Base-by-base conservation (phyloP, 768 basidiomycete species). In the Heimioporus sp. region DNA sequence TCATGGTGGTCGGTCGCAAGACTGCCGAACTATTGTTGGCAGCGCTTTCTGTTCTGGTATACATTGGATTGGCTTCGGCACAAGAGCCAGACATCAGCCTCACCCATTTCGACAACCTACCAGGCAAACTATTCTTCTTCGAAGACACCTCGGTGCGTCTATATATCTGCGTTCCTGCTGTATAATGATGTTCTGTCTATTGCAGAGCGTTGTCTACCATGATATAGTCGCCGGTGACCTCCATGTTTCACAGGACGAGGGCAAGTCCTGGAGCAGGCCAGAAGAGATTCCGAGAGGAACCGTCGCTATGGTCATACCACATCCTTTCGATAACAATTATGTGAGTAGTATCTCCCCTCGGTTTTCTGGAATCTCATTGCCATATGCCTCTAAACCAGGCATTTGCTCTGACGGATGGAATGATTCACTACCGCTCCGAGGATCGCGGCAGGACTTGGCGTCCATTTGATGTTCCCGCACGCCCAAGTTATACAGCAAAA, bases 401-500 rank as follows among this genome's bases (percentile, higher is more conserved):
- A 0, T 98, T 97, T 66, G 85, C 89, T 34, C 73, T 99, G 52
- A 90, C 92, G 4, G 74, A 79, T 24, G 75, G 75, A n/a, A 83
- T 54, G 11, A 90, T 65, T 19, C 95, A 98, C 68, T 99, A 90
- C 70, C 85, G 88, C 31, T 94, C 97, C 3, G 80, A 83, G 34
- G 87, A 99, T 69, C 81, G 88, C 53, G 96, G 97, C 49, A 83
- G 80, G 70, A 83, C 87, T 32, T 99, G 96, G 96, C 81, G 82
- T 48, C 66, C 81, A 0, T 98, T 98, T 67, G 73, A 85, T 2
- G 77, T 92, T 35, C 86, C 88, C 0, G 80, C 87, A 0, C 1
- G 51, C 19, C 47, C 46, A 24, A 61, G 63, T 39, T 71, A 79
- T 40, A 76, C 86, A 12, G 52, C 76, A 4, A 71, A 73, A 28